Evolutionary conservation across 1,139 yeast genomes (phyloP), one percentile per base, ranked within the genome.

Genomic region (Yamadazyma sp.): DNA sequence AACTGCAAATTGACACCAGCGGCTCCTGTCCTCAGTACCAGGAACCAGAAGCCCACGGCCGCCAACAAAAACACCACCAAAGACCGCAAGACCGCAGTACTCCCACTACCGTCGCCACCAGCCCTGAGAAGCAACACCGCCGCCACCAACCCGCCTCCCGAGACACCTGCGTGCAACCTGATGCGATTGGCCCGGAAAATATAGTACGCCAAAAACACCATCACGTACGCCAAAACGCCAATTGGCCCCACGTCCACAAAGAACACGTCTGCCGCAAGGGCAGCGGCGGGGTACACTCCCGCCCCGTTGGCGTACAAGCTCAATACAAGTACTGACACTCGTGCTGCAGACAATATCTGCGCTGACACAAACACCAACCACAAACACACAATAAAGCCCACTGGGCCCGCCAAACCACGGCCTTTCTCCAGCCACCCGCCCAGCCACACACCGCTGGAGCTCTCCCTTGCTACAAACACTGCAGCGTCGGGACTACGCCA

Each of bases 311-410:
- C 9, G 16, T 8, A n/a, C n/a, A 20, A 32, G 20, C 27, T 10
- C n/a, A 12, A 4, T 8, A 32, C 10, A 4, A 32, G 9, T n/a
- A 32, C 24, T 29, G n/a, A 14, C n/a, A 32, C 28, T 8, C 35
- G 9, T 5, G 27, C 17, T 5, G 14, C 20, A 8, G 20, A 15
- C 11, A 12, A 12, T 4, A 9, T 26, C 16, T 26, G 16, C 16
- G 29, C 29, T 5, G 31, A 14, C 31, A 28, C 20, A 15, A 17
- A 9, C 31, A 28, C 29, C 31, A 28, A 28, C 30, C 30, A 27
- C 16, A 7, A 8, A 8, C 12, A 8, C 26, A 24, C 30, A 6
- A 27, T 4, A 14, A 15, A 8, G n/a, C n/a, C 31, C 31, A 28
- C 18, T n/a, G 14, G 20, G 15, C 29, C 29, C 8, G n/a, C 26